Evolutionary conservation across 257 asterid genomes (phyloP), one percentile per base, ranked within the genome.

Genomic region (Scutellaria baicalensis): DNA sequence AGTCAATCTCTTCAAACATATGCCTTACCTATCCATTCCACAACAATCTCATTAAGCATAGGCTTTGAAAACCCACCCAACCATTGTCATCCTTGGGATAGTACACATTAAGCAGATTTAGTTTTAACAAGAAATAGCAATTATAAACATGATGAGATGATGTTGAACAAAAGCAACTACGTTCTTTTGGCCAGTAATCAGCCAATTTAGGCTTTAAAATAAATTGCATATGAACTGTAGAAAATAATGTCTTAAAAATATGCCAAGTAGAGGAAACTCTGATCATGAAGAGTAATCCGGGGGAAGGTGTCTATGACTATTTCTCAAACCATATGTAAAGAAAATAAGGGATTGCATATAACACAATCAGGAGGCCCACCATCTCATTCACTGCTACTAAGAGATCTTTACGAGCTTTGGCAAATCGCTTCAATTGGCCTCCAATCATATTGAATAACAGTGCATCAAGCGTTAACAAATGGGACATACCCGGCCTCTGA

Each of bases 401-500:
- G 54, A 94, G 86, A 86, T 94, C 99, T 75, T 82, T 94, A 56
- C 97, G 99, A 84, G 97, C 99, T 85, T 88, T 94, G 66, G 99
- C 95, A 62, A 94, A 94, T 75, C 97, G 83, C 85, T 89, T 94
- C 74, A 94, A 83, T 79, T 91, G 99, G 78, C 97, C 97, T 70
- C 99, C 99, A 66, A 94, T 94, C 97, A 94, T 84, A 73, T 85
- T 85, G 79, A 94, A 94, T 61, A 94, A 84, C 86, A 94, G 69
- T 61, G 97, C 97, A 77, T 94, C 99, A 68, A 89, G 90, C 47
- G 96, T 94, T 84, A 94, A 71, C 45, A 63, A 66, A 80, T 84
- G 94, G 73, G 90, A 86, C 99, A 94, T 91, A 62, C 95, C 95
- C 20, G 99, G 99, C 89, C 99, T 86, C 87, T 93, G 99, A 52